Conservation (phyloP, 768 basidiomycete genomes). For the Gymnopilus dilepis region DNA sequence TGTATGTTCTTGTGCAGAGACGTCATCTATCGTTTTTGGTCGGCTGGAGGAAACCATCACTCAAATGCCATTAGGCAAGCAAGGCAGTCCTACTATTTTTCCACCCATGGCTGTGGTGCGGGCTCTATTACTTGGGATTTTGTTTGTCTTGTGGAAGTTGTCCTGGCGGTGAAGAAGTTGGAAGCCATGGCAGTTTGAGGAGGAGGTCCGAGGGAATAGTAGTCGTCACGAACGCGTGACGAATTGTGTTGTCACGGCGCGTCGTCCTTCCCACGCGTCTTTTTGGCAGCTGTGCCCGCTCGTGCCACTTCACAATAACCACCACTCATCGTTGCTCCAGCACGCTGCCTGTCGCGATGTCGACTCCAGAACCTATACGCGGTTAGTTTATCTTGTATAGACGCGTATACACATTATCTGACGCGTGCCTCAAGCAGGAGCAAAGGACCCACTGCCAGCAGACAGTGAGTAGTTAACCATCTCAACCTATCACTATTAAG, state of each 20-base stretch:
- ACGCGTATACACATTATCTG: neutral
- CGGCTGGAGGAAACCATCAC: conserved; percentile 58
- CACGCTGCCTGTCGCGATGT: conserved; percentile 41
- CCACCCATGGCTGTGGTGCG: conserved; percentile 91
- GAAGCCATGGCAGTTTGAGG: conserved; percentile 50
- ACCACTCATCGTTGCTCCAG: conserved; percentile 27
- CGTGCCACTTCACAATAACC: conserved; percentile 19
- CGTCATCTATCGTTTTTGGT: conserved; percentile 97
- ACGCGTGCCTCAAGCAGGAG: conserved; percentile 15
- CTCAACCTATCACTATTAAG: conserved; percentile 17
- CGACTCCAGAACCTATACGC: conserved; percentile 39
- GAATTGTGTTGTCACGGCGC: conserved; percentile 46
- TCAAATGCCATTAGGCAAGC: neutral
- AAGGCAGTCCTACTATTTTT: conserved; percentile 81
- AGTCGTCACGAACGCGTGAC: conserved; percentile 55
- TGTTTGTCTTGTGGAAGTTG: conserved; percentile 43
- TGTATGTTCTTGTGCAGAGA: conserved; percentile 97
- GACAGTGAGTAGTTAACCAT: conserved; percentile 37
- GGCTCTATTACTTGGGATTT: conserved; percentile 57
- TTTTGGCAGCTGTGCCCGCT: conserved; percentile 23
- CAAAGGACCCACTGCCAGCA: conserved; percentile 11
- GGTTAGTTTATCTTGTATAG: conserved; percentile 29
- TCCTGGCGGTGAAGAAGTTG: conserved; percentile 62
- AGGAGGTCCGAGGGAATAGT: conserved; percentile 4
- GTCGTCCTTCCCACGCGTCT: conserved; percentile 39